Percentiles rank a stretch among this genome's conserved stretches.
Evolutionary conservation across 2,329 filamentous ascomycete species (phyloP).

Genomic region (Aspergillus alliaceus): DNA sequence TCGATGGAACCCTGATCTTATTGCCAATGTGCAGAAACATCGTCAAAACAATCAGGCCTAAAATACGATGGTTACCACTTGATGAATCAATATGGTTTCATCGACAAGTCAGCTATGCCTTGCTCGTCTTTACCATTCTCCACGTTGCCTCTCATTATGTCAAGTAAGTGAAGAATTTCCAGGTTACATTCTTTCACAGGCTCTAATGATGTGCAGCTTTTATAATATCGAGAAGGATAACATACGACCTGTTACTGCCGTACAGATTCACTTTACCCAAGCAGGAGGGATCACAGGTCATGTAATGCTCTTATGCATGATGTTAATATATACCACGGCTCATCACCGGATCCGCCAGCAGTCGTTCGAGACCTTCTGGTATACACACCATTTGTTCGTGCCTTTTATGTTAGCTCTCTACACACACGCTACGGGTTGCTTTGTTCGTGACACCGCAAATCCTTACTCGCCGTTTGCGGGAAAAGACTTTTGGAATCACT

Average conservation of each 20-base stretch:
- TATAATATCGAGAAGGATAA: conserved; percentile 89
- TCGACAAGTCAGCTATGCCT: conserved; percentile 84
- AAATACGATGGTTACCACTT: conserved; percentile 83
- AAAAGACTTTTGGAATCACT: conserved; percentile 81
- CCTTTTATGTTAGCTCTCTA: conserved; percentile 92
- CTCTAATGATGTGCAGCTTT: conserved; percentile 62
- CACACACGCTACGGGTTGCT: conserved; percentile 93
- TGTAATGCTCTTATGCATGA: conserved; percentile 98
- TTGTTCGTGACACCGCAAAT: conserved; percentile 77
- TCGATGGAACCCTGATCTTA: conserved; percentile 84
- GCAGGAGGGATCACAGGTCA: conserved; percentile 92
- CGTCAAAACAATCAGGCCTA: conserved; percentile 79
- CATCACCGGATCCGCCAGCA: conserved; percentile 93
- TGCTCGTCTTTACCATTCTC: conserved; percentile 77
- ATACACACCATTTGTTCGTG: conserved; percentile 97
- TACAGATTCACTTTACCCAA: conserved; percentile 89
- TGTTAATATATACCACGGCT: conserved; percentile 95
- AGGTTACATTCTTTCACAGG: neutral
- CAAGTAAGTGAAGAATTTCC: conserved; percentile 71
- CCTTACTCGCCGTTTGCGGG: conserved; percentile 83
- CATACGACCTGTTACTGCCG: conserved; percentile 73
- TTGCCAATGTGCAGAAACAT: conserved; percentile 94
- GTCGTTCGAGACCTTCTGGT: conserved; percentile 98
- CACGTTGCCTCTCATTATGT: conserved; percentile 87
- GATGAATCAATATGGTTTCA: conserved; percentile 98